Percentiles rank a stretch among this genome's conserved stretches.
These are phyloP conservation scores for Candida piceae DNA, from an alignment of 805 yeast genomes.

Conservation along the genomic window DNA sequence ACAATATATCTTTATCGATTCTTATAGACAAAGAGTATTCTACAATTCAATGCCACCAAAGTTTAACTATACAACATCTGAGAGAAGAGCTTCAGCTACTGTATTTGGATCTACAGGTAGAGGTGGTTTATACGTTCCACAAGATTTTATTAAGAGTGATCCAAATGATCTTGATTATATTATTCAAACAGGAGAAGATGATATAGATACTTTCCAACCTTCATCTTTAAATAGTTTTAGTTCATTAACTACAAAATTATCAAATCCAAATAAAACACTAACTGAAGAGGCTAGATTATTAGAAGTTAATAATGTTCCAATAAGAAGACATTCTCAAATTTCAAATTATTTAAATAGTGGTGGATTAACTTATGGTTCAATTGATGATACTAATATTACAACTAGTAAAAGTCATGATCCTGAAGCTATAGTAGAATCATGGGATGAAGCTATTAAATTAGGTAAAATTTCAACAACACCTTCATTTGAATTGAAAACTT, in stretches of 20 bases:
- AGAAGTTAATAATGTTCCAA: constrained; percentile 24
- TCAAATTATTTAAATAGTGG: not conserved
- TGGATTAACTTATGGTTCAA: constrained; percentile 6
- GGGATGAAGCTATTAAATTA: constrained; percentile 30
- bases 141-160: constrained; percentile 36
- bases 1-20: too few species aligned
- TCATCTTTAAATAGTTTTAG: not conserved
- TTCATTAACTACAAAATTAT: not conserved
- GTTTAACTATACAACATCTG: constrained; percentile 40
- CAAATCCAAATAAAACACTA: constrained; percentile 7
- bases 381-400: not conserved
- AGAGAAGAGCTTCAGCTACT: constrained; percentile 44
- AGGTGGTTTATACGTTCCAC: constrained; percentile 47
- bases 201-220: constrained; percentile 6
- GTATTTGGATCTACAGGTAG: constrained; percentile 49
- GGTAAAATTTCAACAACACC: constrained; percentile 42
- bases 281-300: constrained; percentile 28
- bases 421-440: constrained; percentile 26
- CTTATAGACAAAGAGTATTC: too few species aligned
- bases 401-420: too few species aligned
- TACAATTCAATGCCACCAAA: constrained; percentile 28
- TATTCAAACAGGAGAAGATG: constrained; percentile 18
- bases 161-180: constrained; percentile 20
- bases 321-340: constrained; percentile 14
- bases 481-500: constrained; percentile 34